phyloP scores from a whole-genome alignment of 179 eudicot genomes.

The Amaranthus tricolor region DNA sequence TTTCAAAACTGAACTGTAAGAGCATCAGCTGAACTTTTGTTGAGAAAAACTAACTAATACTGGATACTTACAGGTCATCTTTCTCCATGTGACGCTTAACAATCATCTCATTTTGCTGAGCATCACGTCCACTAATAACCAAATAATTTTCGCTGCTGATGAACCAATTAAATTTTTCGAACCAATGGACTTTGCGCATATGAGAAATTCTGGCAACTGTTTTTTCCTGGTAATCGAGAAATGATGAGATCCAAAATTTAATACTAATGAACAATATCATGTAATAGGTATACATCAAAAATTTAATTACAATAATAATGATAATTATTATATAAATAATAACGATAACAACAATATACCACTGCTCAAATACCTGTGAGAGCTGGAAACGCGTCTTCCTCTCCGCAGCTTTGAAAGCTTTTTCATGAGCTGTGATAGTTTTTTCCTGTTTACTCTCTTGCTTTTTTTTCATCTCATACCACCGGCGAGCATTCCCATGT shows the following conservation, averaged over 20 bases:
- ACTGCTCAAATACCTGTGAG: conserved; percentile 64
- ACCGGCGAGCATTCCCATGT: conserved; percentile 92
- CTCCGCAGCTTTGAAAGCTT: conserved; percentile 99
- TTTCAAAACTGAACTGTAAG: not conserved
- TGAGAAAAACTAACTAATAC: not conserved
- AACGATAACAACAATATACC: not conserved
- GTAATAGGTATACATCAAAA: not conserved
- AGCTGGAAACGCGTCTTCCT: conserved; percentile 90
- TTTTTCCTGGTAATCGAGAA: conserved; percentile 66
- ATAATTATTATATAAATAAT: no score
- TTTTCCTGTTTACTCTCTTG: conserved; percentile 98
- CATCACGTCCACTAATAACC: conserved; percentile 96
- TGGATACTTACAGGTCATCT: conserved; percentile 83
- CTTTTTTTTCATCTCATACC: conserved; percentile 93
- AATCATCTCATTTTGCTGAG: conserved; percentile 99
- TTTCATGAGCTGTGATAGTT: conserved; percentile 92
- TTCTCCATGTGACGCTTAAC: conserved; percentile 98
- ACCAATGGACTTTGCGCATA: conserved; percentile 99
- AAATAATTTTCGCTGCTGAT: conserved; percentile 96
- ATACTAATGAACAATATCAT: not conserved
- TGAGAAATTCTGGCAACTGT: conserved; percentile 90
- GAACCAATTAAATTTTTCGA: conserved; percentile 98
- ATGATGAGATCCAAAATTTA: not conserved
- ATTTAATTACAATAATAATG: no score
- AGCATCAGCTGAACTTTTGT: not conserved